Evolutionary conservation across 495 filamentous ascomycete species (phyloP).

Genomic region (Copromyces sp.): DNA sequence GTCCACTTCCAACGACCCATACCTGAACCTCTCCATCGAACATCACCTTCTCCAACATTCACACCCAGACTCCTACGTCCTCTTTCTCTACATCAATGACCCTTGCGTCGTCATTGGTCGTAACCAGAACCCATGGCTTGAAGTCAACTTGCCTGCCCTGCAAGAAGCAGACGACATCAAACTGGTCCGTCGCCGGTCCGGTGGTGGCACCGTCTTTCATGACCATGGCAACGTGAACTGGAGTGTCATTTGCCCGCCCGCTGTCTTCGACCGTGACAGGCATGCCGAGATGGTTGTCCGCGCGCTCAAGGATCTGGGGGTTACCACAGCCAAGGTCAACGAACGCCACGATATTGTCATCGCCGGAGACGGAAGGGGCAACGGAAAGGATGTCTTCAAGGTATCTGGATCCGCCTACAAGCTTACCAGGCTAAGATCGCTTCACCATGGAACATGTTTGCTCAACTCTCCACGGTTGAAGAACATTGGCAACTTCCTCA

Average conservation of each 20-base stretch:
- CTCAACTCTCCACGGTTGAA: constrained; percentile 60
- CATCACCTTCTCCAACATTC: constrained; percentile 73
- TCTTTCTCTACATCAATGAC: constrained; percentile 80
- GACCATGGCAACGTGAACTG: constrained; percentile 90
- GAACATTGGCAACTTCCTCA: constrained; percentile 53
- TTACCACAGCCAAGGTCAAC: constrained; percentile 55
- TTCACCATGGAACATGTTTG: constrained; percentile 90
- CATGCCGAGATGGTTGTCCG: constrained; percentile 86
- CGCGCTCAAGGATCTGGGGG: constrained; percentile 50
- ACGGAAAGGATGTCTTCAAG: constrained; percentile 47
- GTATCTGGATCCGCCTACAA: constrained; percentile 92
- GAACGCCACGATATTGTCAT: constrained; percentile 89
- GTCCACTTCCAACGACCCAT: constrained; percentile 65
- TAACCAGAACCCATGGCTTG: constrained; percentile 96
- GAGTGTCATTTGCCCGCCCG: constrained; percentile 71
- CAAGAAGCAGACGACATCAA: constrained; percentile 10
- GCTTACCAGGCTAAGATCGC: constrained; percentile 60
- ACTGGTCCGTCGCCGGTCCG: constrained; percentile 72
- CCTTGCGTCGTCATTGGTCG: constrained; percentile 85
- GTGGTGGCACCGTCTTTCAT: constrained; percentile 90
- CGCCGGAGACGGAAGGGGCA: constrained; percentile 24
- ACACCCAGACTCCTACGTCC: constrained; percentile 55
- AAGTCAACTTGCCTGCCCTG: constrained; percentile 62
- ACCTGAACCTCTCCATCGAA: constrained; percentile 91
- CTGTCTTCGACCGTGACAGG: constrained; percentile 66